Percentiles rank a stretch among this genome's conserved stretches.
Evolutionary conservation across 108 stramenopile species (phyloP).

Genomic region (Nitzschia sp.): DNA sequence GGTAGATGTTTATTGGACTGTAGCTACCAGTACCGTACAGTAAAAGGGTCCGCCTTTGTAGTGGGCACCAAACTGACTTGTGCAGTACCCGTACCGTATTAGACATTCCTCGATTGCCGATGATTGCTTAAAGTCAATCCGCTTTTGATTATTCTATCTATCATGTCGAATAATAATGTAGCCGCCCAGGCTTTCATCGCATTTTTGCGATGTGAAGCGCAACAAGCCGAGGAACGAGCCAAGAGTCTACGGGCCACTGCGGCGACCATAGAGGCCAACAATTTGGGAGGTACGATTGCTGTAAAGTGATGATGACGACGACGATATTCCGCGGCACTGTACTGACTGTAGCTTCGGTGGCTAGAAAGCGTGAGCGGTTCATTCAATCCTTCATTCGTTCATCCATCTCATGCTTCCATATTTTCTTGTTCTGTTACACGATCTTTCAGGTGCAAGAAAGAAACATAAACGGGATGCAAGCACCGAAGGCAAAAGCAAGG

Average conservation of each 20-base stretch:
- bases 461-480: conserved; percentile 18
- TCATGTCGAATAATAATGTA: no score
- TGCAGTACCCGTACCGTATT: no score
- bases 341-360: not conserved
- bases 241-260: conserved; percentile 37
- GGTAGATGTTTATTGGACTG: no score
- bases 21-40: no score
- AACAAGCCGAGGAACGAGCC: conserved; percentile 40
- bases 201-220: conserved; percentile 42
- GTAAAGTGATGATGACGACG: not conserved
- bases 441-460: not conserved
- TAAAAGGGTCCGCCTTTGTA: no score
- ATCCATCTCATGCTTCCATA: not conserved
- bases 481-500: conserved; percentile 16
- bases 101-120: no score
- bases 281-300: conserved; percentile 2
- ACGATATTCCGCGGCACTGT: not conserved
- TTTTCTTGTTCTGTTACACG: not conserved
- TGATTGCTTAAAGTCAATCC: no score
- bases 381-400: no score
- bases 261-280: conserved; percentile 36
- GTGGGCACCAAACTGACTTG: no score
- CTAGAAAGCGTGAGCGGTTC: no score
- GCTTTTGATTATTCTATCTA: no score
- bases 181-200: conserved; percentile 38